phyloP scores from a whole-genome alignment of 768 basidiomycete species.

The Lactarius psammicola region DNA sequence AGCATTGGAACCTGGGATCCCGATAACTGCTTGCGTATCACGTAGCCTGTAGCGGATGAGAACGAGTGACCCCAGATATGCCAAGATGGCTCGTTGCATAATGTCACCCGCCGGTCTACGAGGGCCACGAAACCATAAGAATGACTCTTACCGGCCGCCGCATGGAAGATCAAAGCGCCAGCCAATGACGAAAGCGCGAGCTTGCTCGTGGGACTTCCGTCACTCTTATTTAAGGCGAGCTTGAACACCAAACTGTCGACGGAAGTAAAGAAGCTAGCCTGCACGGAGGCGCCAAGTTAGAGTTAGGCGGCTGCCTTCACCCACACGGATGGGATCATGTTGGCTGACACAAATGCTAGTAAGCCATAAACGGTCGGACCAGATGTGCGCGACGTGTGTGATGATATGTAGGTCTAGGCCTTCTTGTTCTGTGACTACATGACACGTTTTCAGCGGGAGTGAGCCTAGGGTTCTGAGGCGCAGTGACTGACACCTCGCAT shows the following conservation, averaged over 20 bases:
- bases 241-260: constrained; percentile 22
- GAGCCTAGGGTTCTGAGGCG: background rate
- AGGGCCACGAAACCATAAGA: background rate
- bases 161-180: constrained; percentile 28
- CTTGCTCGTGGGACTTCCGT: background rate
- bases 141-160: constrained; percentile 25
- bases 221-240: background rate
- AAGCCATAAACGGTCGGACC: constrained; percentile 24
- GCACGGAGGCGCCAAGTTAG: background rate
- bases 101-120: background rate
- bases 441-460: background rate
- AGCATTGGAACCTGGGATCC: constrained; percentile 7
- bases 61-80: constrained; percentile 22
- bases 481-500: background rate
- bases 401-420: constrained; percentile 1
- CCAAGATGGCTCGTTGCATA: constrained; percentile 20
- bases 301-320: background rate
- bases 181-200: constrained; percentile 17
- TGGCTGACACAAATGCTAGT: constrained; percentile 23
- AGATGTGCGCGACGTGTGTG: constrained; percentile 19
- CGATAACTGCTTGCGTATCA: background rate
- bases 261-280: constrained; percentile 28
- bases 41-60: constrained; percentile 24
- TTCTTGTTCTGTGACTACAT: background rate
- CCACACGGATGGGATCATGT: background rate